These are phyloP conservation scores for Hibiscus mutabilis DNA, from an alignment of 345 rosid species.

Conservation along the genomic window DNA sequence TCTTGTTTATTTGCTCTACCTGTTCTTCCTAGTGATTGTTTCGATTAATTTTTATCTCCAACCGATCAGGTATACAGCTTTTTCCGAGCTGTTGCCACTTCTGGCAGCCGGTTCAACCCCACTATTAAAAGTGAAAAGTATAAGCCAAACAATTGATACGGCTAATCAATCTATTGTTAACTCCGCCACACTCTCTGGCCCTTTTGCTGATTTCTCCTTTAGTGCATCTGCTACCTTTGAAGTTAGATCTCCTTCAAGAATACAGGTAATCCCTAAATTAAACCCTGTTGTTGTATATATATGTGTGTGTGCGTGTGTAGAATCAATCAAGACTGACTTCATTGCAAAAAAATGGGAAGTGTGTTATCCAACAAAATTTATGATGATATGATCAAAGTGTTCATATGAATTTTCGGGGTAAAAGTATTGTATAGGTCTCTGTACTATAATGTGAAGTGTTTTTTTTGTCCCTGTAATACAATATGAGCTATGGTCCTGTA, in stretches of 20 bases:
- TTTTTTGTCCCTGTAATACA: no score
- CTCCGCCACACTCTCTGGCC: conserved; percentile 58
- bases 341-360: neutral
- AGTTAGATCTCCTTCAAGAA: conserved; percentile 73
- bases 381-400: neutral
- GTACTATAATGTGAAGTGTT: no score
- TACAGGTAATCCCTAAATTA: conserved; percentile 49
- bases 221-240: conserved; percentile 78
- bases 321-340: neutral
- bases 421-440: no score
- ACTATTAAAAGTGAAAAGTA: conserved; percentile 62
- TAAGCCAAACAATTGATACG: conserved; percentile 56
- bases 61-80: conserved; percentile 72
- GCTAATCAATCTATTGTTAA: conserved; percentile 51
- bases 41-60: neutral
- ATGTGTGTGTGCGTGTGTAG: no score
- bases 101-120: conserved; percentile 72
- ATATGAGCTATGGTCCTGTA: no score
- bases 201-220: conserved; percentile 78
- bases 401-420: no score
- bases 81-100: conserved; percentile 86
- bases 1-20: neutral
- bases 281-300: neutral
- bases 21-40: neutral
- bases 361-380: neutral